Conservation (phyloP, 2,329 filamentous ascomycete genomes). For the Leptographium flavum region DNA sequence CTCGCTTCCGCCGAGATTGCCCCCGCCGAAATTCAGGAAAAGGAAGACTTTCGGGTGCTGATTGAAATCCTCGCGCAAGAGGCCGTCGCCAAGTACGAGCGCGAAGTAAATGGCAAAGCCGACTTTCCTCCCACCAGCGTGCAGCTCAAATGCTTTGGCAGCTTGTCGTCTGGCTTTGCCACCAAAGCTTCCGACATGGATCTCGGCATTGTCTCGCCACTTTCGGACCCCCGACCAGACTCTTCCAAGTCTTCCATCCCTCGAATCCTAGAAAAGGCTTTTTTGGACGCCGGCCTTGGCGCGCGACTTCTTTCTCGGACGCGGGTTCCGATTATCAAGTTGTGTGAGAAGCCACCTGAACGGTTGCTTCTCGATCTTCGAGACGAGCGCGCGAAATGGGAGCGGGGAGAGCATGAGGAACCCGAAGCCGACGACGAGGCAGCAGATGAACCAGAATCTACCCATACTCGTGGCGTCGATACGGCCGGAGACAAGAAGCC, state of each 20-base stretch:
- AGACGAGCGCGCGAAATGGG: constrained; percentile 58
- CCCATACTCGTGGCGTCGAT: background rate
- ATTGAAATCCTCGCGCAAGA: constrained; percentile 52
- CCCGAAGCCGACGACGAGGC: constrained; percentile 19
- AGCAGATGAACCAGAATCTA: constrained; percentile 9
- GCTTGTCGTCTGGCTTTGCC: constrained; percentile 71
- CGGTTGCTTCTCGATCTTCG: constrained; percentile 46
- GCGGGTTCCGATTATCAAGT: constrained; percentile 74
- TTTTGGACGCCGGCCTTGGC: constrained; percentile 59
- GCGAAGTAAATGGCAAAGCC: constrained; percentile 19
- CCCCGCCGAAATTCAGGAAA: constrained; percentile 47
- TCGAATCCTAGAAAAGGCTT: constrained; percentile 57
- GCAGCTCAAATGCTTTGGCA: constrained; percentile 67
- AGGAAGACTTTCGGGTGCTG: constrained; percentile 52
- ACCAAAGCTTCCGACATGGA: constrained; percentile 87
- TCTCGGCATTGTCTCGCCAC: constrained; percentile 57
- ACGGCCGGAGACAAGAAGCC: background rate
- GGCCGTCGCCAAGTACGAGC: constrained; percentile 40
- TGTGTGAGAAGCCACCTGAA: constrained; percentile 57
- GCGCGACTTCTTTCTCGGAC: constrained; percentile 66
- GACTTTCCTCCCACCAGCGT: constrained; percentile 42
- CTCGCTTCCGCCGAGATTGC: constrained; percentile 49
- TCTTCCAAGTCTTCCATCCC: constrained; percentile 49
- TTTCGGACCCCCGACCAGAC: constrained; percentile 39
- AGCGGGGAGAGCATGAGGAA: constrained; percentile 33